These are phyloP conservation scores for Calonectria ilicicola DNA, from an alignment of 2,329 filamentous ascomycete genomes.

Conservation along the genomic window DNA sequence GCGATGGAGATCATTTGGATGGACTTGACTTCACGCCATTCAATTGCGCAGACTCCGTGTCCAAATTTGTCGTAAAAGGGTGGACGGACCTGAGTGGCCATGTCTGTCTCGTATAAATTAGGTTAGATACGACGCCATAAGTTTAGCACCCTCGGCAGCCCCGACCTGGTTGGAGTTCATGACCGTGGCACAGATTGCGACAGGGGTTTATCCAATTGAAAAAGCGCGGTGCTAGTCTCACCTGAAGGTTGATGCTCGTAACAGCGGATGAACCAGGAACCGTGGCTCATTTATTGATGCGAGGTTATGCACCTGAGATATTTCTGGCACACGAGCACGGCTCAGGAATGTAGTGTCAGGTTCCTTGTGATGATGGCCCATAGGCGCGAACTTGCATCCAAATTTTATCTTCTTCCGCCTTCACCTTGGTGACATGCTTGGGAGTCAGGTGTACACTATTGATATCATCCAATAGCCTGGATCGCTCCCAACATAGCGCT, in stretches of 20 bases:
- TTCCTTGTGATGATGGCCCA: no score
- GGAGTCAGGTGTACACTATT: no score
- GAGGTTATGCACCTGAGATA: not conserved
- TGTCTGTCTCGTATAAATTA: not conserved
- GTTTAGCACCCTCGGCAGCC: not conserved
- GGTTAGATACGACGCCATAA: not conserved
- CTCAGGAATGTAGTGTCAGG: not conserved
- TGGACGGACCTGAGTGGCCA: no score
- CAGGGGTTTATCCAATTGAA: not conserved
- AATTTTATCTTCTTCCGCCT: not conserved
- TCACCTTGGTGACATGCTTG: not conserved
- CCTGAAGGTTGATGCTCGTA: not conserved
- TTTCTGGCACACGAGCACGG: not conserved
- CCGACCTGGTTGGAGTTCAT: not conserved
- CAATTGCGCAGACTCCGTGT: not conserved
- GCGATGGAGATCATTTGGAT: not conserved
- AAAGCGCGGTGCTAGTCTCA: not conserved
- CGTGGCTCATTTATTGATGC: not conserved
- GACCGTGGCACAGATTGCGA: not conserved
- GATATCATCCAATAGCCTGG: not conserved
- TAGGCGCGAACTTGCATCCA: not conserved
- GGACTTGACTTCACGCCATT: not conserved
- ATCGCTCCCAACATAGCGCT: constrained; percentile 15
- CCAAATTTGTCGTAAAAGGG: no score
- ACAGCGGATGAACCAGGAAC: not conserved